Base-by-base conservation (phyloP, 106 monocot species). In the Apostasia ramifera region DNA sequence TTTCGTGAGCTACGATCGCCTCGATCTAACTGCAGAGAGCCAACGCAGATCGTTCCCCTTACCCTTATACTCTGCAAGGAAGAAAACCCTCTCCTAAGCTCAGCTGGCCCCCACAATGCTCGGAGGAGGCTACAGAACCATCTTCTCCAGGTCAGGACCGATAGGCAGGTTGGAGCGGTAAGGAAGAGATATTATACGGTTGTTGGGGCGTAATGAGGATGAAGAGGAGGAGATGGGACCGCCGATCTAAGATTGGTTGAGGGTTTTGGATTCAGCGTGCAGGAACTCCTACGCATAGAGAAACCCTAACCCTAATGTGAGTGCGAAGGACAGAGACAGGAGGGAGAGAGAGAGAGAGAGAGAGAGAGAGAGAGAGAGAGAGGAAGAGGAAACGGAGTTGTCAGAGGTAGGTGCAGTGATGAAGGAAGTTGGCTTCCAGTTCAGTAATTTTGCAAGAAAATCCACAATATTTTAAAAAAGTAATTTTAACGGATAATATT, bases 221-320 rank as follows among this genome's bases (percentile, higher is more conserved):
- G 44, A 44, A 2, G 13, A 1, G 62, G 9, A 42, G 10, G 44
- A n/a, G 62, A 62, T 62, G 62, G 42, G 41, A 62, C 62, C 41
- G 62, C 62, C 62, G 6, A 66, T 11, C 66, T 26, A 44, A 63
- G 38, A 26, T 66, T 66, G 44, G 47, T 66, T 66, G 49, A 48
- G 49, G 0, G 26, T 3, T 44, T 4, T 8, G 1, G 44, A 62
- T 62, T 62, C 62, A 44, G 7, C 44, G 8, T 12, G 62, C 62
- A 43, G 62, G 62, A 66, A 66, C 26, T 66, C 49, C 11, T 26
- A 63, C 66, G 49, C 1, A 50, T 47, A 47, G 38, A 66, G 40
- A 42, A 76, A 63, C 63, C 70, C 70, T 63, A 71, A 59, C 48
- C 54, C 58, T 57, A 66, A 67, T 8, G 26, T 40, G n/a, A 63